These are phyloP conservation scores for Lasiosphaeriaceae sp. DNA, from an alignment of 495 filamentous ascomycete species.

Conservation along the genomic window DNA sequence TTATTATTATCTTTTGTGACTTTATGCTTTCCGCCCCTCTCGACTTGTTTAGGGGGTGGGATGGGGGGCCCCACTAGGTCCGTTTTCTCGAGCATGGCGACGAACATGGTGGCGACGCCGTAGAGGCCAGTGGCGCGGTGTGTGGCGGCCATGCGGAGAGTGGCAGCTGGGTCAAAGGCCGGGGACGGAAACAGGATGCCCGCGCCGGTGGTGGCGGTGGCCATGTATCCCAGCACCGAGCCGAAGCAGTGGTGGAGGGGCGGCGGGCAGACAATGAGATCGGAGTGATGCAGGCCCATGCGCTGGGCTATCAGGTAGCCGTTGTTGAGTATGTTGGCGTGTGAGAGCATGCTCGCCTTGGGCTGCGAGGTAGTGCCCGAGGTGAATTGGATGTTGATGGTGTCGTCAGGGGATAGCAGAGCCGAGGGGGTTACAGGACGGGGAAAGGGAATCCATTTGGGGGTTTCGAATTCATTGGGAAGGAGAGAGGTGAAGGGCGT, in stretches of 20 bases:
- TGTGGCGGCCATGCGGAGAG: constrained; percentile 67
- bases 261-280: constrained; percentile 65
- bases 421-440: constrained; percentile 39
- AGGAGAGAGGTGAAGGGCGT: constrained; percentile 56
- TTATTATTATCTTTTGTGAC: too few species aligned
- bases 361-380: constrained; percentile 86
- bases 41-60: too few species aligned
- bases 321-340: constrained; percentile 82
- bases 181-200: constrained; percentile 83
- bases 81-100: constrained; percentile 60
- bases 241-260: constrained; percentile 84
- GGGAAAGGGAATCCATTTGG: constrained; percentile 28
- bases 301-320: constrained; percentile 64
- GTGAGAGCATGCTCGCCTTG: constrained; percentile 87
- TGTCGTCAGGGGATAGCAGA: constrained; percentile 61
- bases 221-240: constrained; percentile 87
- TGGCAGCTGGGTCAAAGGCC: constrained; percentile 75
- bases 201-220: constrained; percentile 82
- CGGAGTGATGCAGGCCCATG: constrained; percentile 58
- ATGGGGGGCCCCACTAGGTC: constrained; percentile 57
- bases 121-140: constrained; percentile 81
- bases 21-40: too few species aligned
- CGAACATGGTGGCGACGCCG: constrained; percentile 95
- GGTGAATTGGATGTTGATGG: constrained; percentile 95
- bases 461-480: constrained; percentile 8